phyloP scores from a whole-genome alignment of 2,329 filamentous ascomycete genomes.

The Aureobasidium sp. region DNA sequence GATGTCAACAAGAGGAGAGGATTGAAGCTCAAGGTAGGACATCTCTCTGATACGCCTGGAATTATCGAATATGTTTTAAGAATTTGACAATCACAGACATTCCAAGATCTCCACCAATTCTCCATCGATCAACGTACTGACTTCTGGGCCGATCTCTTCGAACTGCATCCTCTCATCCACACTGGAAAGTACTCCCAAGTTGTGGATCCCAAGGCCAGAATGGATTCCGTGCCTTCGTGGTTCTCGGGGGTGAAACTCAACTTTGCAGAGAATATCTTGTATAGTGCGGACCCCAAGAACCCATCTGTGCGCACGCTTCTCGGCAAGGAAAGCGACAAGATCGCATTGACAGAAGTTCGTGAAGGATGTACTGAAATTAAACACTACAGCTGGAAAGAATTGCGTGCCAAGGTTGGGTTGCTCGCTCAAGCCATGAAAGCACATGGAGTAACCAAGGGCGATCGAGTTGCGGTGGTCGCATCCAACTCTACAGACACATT shows the following conservation, averaged over 20 bases:
- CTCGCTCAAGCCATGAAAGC: constrained; percentile 61
- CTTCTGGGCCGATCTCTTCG: constrained; percentile 62
- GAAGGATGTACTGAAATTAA: constrained; percentile 52
- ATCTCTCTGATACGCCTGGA: too few species aligned
- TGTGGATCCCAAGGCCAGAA: constrained; percentile 63
- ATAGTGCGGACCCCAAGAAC: constrained; percentile 40
- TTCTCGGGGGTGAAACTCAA: constrained; percentile 69
- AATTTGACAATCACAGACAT: constrained; percentile 44
- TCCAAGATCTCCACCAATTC: constrained; percentile 63
- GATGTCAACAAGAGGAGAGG: constrained; percentile 52
- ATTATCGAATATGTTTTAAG: too few species aligned
- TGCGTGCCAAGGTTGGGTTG: constrained; percentile 52
- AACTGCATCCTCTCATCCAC: constrained; percentile 54
- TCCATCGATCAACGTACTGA: constrained; percentile 55
- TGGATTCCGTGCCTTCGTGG: constrained; percentile 68
- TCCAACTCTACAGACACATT: constrained; percentile 70
- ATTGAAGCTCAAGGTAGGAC: constrained; percentile 50
- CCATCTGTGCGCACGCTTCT: constrained; percentile 43
- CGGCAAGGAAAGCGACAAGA: constrained; percentile 63
- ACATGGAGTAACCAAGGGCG: constrained; percentile 61
- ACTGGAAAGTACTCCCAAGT: constrained; percentile 46
- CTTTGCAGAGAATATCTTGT: constrained; percentile 75
- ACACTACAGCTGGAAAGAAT: constrained; percentile 59
- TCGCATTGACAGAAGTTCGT: constrained; percentile 66
- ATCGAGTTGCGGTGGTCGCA: constrained; percentile 68